phyloP scores from a whole-genome alignment of 352 stramenopile genomes.

The Phytopythium vexans region DNA sequence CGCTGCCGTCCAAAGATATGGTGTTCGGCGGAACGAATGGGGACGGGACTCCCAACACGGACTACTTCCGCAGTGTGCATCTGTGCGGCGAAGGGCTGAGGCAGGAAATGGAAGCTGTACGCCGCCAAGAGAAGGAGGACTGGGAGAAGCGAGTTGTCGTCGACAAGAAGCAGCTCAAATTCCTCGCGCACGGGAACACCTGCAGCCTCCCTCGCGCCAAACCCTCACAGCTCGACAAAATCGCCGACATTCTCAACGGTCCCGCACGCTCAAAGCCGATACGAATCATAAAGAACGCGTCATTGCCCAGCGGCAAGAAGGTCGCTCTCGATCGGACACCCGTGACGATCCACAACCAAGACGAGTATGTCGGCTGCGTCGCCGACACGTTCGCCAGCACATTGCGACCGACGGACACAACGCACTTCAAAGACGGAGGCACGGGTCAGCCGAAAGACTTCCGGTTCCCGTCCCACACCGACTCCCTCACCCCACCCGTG shows the following conservation, averaged over 20 bases:
- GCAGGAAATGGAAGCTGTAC: constrained; percentile 70
- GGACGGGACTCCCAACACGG: constrained; percentile 52
- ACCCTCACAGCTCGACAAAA: constrained; percentile 73
- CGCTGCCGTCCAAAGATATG: constrained; percentile 81
- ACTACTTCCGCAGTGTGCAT: constrained; percentile 87
- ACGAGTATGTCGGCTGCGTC: constrained; percentile 53
- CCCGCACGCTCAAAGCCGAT: constrained; percentile 56
- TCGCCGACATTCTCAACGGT: constrained; percentile 65
- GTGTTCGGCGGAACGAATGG: constrained; percentile 85
- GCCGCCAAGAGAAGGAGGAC: constrained; percentile 54
- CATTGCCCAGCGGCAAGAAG: constrained; percentile 69
- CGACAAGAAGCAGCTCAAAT: constrained; percentile 83
- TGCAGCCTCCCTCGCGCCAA: constrained; percentile 53
- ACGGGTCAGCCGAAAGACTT: constrained; percentile 52
- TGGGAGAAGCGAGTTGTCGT: constrained; percentile 85
- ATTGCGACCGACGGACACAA: constrained; percentile 30
- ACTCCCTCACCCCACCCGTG: constrained; percentile 51
- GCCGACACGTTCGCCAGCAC: constrained; percentile 49
- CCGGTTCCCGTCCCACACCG: constrained; percentile 51
- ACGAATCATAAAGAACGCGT: constrained; percentile 75
- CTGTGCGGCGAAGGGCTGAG: constrained; percentile 77
- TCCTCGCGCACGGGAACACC: constrained; percentile 84
- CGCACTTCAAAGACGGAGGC: constrained; percentile 30
- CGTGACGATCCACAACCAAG: constrained; percentile 67
- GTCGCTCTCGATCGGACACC: constrained; percentile 56